phyloP scores from a whole-genome alignment of 768 basidiomycete genomes.

The Chalciporus piperatus region DNA sequence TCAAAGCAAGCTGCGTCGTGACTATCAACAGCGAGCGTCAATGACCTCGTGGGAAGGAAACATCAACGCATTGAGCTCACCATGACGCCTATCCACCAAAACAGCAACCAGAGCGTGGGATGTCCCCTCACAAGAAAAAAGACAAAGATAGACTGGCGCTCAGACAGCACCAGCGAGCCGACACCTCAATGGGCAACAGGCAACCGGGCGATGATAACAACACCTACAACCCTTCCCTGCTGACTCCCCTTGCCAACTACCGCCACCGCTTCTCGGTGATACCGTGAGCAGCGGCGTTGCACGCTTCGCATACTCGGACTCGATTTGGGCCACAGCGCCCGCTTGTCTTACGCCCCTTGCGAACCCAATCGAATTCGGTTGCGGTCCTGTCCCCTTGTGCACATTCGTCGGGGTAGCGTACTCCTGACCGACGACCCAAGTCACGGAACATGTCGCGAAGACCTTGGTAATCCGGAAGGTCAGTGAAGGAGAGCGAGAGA shows the following conservation, averaged over 20 bases:
- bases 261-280: slow-evolving; percentile 26
- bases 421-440: slow-evolving; percentile 50
- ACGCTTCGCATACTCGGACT: slow-evolving; percentile 33
- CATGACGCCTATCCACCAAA: not conserved
- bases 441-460: slow-evolving; percentile 69
- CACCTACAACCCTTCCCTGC: slow-evolving; percentile 6
- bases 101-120: not conserved
- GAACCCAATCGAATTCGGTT: slow-evolving; percentile 46
- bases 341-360: slow-evolving; percentile 30
- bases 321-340: slow-evolving; percentile 23
- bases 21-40: not conserved
- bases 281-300: slow-evolving; percentile 28
- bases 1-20: not conserved
- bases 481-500: slow-evolving; percentile 80
- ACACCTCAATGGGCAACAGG: not conserved
- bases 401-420: slow-evolving; percentile 35
- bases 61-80: slow-evolving; percentile 3
- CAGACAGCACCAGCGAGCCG: not conserved
- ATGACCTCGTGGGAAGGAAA: not conserved
- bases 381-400: slow-evolving; percentile 7
- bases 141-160: slow-evolving; percentile 1
- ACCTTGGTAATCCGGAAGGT: slow-evolving; percentile 86
- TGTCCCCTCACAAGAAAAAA: slow-evolving; percentile 3
- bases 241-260: slow-evolving; percentile 8
- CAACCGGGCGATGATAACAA: not conserved